Conservation (phyloP, 2,329 filamentous ascomycete genomes). For the Ramichloridium luteum region DNA sequence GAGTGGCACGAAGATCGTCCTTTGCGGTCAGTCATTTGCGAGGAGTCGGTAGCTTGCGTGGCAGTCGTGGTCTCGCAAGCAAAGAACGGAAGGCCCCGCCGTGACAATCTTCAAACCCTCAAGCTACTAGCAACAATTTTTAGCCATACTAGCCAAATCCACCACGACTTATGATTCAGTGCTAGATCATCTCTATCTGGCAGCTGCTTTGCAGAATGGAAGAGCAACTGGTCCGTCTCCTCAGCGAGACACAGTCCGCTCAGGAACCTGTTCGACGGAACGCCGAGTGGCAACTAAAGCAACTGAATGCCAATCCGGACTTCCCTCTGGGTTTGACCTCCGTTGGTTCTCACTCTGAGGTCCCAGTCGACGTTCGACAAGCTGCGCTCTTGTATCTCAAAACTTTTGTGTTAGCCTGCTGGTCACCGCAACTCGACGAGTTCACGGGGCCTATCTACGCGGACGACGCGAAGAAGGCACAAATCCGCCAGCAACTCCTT, state of each 20-base stretch:
- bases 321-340: slow-evolving; percentile 72
- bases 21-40: too few relatives aligned
- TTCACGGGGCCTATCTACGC: slow-evolving; percentile 55
- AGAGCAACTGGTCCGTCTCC: slow-evolving; percentile 78
- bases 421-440: slow-evolving; percentile 65
- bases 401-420: slow-evolving; percentile 71
- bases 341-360: slow-evolving; percentile 63
- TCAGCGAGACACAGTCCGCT: slow-evolving; percentile 72
- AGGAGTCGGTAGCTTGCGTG: too few relatives aligned
- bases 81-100: too few relatives aligned
- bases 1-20: too few relatives aligned
- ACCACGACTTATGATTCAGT: too few relatives aligned
- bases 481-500: slow-evolving; percentile 62
- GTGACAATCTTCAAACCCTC: too few relatives aligned
- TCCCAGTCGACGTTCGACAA: slow-evolving; percentile 67
- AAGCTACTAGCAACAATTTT: too few relatives aligned
- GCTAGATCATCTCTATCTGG: too few relatives aligned
- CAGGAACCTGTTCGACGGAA: slow-evolving; percentile 67
- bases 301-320: slow-evolving; percentile 47
- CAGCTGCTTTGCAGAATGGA: slow-evolving; percentile 72
- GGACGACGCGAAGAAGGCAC: slow-evolving; percentile 55
- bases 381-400: slow-evolving; percentile 69
- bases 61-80: too few relatives aligned
- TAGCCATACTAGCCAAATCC: slow-evolving; percentile 10
- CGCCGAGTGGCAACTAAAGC: slow-evolving; percentile 72